Percentiles rank a stretch among this genome's conserved stretches.
Conservation (phyloP, 352 stramenopile genomes). For the Phytophthora syringae region DNA sequence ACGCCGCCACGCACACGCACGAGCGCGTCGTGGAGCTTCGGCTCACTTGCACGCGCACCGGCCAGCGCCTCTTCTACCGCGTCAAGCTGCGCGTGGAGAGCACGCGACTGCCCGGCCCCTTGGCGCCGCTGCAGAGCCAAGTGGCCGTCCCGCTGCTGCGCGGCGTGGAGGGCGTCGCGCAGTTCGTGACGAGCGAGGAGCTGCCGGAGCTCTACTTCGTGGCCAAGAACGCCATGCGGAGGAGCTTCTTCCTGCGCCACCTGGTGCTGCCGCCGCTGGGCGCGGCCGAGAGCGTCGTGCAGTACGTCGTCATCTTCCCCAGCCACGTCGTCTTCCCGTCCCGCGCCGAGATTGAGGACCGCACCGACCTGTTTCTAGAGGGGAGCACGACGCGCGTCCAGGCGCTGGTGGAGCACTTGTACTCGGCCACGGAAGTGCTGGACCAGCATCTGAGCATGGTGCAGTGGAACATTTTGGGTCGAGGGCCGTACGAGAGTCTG, state of each 20-base stretch:
- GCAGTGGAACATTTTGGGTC: constrained; percentile 86
- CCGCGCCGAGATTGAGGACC: constrained; percentile 74
- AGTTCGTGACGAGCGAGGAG: constrained; percentile 86
- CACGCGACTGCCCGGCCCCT: constrained; percentile 45
- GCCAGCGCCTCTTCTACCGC: constrained; percentile 72
- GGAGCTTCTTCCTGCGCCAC: constrained; percentile 68
- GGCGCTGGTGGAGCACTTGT: constrained; percentile 80
- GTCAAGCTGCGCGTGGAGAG: constrained; percentile 68
- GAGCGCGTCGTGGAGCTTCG: constrained; percentile 63
- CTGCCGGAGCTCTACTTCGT: constrained; percentile 88
- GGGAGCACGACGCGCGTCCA: constrained; percentile 78
- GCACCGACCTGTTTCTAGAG: constrained; percentile 78
- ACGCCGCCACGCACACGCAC: constrained; percentile 59
- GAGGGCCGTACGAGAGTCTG: constrained; percentile 83
- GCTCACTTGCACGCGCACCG: constrained; percentile 61
- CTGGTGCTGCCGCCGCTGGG: constrained; percentile 73
- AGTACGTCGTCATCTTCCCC: constrained; percentile 80
- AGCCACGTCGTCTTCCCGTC: constrained; percentile 83
- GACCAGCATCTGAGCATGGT: constrained; percentile 89
- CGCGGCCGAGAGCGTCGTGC: constrained; percentile 69
- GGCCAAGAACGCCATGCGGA: constrained; percentile 79
- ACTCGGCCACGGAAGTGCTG: constrained; percentile 83
- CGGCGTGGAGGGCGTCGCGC: constrained; percentile 70
- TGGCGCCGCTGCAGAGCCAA: constrained; percentile 64
- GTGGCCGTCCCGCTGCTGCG: constrained; percentile 69